phyloP scores from a whole-genome alignment of 371 early-diverging fungal genomes.

The Apophysomyces elegans region DNA sequence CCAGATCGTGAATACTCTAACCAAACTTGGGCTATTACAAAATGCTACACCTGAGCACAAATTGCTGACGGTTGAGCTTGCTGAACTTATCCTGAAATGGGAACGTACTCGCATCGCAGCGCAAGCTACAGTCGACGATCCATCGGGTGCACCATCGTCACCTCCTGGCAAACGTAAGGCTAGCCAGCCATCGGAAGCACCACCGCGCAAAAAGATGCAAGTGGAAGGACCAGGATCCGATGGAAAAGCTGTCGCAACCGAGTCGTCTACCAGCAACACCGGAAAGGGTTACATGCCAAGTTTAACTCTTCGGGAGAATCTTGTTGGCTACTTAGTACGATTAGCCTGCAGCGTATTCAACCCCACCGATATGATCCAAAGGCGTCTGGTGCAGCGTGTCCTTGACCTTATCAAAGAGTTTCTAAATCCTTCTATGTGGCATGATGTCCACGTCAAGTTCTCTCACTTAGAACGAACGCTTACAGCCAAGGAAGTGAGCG shows the following conservation, averaged over 20 bases:
- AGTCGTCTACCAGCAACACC: neutral
- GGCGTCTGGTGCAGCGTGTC: conserved; percentile 62
- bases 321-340: conserved; percentile 73
- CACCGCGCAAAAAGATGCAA: conserved; percentile 38
- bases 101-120: conserved; percentile 64
- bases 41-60: conserved; percentile 89
- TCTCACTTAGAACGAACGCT: conserved; percentile 53
- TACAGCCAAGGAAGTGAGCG: conserved; percentile 45
- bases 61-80: conserved; percentile 86
- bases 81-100: conserved; percentile 90
- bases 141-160: conserved; percentile 12
- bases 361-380: conserved; percentile 49
- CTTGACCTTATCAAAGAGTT: conserved; percentile 67
- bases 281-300: conserved; percentile 56
- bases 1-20: conserved; percentile 83
- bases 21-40: conserved; percentile 85
- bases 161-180: conserved; percentile 28
- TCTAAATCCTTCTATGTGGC: conserved; percentile 62
- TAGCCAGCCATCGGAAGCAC: conserved; percentile 13
- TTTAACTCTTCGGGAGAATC: conserved; percentile 64
- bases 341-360: conserved; percentile 72
- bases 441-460: conserved; percentile 62
- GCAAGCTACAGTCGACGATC: conserved; percentile 23
- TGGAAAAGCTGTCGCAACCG: conserved; percentile 25
- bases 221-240: conserved; percentile 32